Evolutionary conservation across 129 eudicot genomes (phyloP).

Genomic region (Centrapalus pauciflorus): DNA sequence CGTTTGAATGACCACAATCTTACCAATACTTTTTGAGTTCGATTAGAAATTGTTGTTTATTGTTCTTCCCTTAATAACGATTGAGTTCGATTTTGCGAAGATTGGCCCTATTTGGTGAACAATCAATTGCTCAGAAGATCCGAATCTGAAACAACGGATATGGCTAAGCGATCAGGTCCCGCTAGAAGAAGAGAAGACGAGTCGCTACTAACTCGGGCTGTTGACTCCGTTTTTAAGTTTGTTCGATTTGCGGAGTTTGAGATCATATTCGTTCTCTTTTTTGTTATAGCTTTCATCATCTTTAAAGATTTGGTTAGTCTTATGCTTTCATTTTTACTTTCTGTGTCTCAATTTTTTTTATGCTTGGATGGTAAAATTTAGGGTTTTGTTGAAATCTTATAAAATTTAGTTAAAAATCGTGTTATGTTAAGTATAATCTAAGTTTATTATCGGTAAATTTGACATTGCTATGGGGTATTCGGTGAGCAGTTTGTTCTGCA

Average conservation of each 20-base stretch:
- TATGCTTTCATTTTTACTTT: not conserved
- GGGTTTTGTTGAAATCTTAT: conserved; percentile 11
- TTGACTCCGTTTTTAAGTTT: conserved; percentile 61
- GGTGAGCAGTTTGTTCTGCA: not conserved
- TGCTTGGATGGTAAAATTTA: not conserved
- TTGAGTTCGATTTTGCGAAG: not conserved
- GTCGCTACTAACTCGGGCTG: conserved; percentile 60
- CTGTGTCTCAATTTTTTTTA: not conserved
- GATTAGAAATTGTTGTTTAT: not conserved
- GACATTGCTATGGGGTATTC: not conserved
- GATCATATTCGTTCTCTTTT: conserved; percentile 87
- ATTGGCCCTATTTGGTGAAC: not conserved
- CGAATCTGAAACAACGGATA: conserved; percentile 6
- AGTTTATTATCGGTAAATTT: not conserved
- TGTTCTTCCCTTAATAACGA: not conserved
- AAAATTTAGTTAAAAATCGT: not conserved
- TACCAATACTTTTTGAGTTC: too few relatives aligned
- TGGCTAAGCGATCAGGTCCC: conserved; percentile 40
- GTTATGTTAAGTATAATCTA: not conserved
- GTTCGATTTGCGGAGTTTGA: conserved; percentile 87
- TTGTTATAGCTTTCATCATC: conserved; percentile 57
- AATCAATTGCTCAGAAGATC: not conserved
- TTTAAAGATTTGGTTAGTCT: conserved; percentile 83
- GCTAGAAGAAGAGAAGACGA: conserved; percentile 38
- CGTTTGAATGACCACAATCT: too few relatives aligned